phyloP scores from a whole-genome alignment of 2,329 filamentous ascomycete species.

The Dichotomopilus funicola region DNA sequence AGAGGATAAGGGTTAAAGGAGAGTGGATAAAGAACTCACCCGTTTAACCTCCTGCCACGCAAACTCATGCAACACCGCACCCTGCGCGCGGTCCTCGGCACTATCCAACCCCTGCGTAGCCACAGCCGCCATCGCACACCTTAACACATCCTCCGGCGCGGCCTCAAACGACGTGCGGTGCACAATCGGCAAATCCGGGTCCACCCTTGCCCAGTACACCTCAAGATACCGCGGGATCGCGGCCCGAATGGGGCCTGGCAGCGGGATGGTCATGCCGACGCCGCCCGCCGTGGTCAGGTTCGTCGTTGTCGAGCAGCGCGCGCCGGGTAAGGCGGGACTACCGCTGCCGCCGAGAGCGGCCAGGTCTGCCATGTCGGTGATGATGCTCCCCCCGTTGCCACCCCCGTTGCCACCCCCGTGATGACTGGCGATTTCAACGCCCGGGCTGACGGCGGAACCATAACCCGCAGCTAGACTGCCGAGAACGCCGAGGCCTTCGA shows the following conservation, averaged over 20 bases:
- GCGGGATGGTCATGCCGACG: slow-evolving; percentile 27
- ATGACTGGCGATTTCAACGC: slow-evolving; percentile 13
- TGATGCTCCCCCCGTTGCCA: slow-evolving; percentile 18
- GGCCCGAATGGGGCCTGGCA: slow-evolving; percentile 33
- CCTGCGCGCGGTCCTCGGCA: slow-evolving; percentile 44
- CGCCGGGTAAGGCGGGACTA: slow-evolving; percentile 10
- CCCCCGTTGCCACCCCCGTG: not conserved
- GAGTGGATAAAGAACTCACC: slow-evolving; percentile 35
- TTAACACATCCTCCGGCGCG: slow-evolving; percentile 39
- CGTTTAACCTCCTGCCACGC: slow-evolving; percentile 44
- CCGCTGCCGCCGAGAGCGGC: slow-evolving; percentile 20
- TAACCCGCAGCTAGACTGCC: slow-evolving; percentile 15
- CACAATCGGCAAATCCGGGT: slow-evolving; percentile 44
- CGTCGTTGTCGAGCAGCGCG: not conserved
- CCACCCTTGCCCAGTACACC: slow-evolving; percentile 47
- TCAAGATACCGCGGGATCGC: slow-evolving; percentile 45
- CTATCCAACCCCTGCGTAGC: slow-evolving; percentile 45
- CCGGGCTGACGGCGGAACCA: slow-evolving; percentile 8
- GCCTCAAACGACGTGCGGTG: slow-evolving; percentile 42
- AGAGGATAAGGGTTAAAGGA: not conserved
- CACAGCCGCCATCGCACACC: slow-evolving; percentile 51
- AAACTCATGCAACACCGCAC: slow-evolving; percentile 45
- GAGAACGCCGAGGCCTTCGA: slow-evolving; percentile 15
- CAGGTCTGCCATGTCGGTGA: slow-evolving; percentile 33
- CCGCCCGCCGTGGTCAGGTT: too few relatives aligned